These are phyloP conservation scores for Aureobasidium sp. DNA, from an alignment of 2,329 filamentous ascomycete species.

Conservation along the genomic window DNA sequence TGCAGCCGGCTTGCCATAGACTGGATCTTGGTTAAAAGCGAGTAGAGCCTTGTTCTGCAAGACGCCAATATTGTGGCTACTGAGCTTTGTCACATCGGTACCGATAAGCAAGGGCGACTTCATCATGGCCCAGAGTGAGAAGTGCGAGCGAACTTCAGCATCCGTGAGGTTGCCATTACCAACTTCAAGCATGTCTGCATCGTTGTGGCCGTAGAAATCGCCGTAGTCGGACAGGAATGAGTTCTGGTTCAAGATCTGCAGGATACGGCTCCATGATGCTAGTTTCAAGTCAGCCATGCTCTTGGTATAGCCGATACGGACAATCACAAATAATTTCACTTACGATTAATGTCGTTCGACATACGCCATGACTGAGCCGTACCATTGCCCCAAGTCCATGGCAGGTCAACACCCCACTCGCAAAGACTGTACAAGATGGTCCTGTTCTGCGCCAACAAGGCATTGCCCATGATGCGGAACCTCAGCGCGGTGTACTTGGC, in stretches of 20 bases:
- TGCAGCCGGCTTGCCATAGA: not conserved
- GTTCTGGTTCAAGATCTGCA: constrained; percentile 47
- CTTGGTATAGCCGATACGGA: too few relatives aligned
- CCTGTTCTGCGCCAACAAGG: constrained; percentile 40
- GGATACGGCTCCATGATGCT: constrained; percentile 45
- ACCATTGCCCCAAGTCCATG: constrained; percentile 45
- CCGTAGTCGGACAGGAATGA: constrained; percentile 42
- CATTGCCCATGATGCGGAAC: constrained; percentile 44
- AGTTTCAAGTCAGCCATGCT: constrained; percentile 29
- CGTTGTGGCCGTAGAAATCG: constrained; percentile 42
- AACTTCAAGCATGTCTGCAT: constrained; percentile 49
- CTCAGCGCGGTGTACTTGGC: constrained; percentile 40
- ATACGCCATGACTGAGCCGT: constrained; percentile 44
- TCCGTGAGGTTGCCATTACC: constrained; percentile 41
- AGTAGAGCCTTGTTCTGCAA: constrained; percentile 34
- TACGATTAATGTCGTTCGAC: constrained; percentile 44
- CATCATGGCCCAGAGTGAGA: constrained; percentile 47
- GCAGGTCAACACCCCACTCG: constrained; percentile 17
- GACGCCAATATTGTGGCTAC: constrained; percentile 34
- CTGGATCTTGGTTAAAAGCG: constrained; percentile 44
- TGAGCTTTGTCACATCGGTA: constrained; percentile 36
- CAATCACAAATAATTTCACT: constrained; percentile 19
- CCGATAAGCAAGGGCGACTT: constrained; percentile 49
- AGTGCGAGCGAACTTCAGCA: constrained; percentile 47
- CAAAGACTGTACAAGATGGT: constrained; percentile 40